Conservation (phyloP, 2,329 filamentous ascomycete genomes). For the Diaporthe vexans region DNA sequence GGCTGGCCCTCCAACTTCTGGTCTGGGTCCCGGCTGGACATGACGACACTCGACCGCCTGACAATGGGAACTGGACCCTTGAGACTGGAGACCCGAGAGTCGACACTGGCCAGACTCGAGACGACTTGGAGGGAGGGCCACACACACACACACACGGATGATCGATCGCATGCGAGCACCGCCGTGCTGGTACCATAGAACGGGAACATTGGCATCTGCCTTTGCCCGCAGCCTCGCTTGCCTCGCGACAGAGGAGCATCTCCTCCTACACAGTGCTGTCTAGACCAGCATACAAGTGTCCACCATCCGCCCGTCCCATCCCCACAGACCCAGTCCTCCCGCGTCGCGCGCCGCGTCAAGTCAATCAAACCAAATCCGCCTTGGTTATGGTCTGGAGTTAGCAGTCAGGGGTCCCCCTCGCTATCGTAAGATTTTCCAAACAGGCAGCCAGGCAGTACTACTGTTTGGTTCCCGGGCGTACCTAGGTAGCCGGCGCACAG, state of each 20-base stretch:
- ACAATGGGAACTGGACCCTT: slow-evolving; percentile 20
- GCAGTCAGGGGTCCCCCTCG: slow-evolving; percentile 27
- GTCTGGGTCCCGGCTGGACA: slow-evolving; percentile 20
- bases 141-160: neutral
- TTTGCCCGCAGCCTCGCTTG: slow-evolving; percentile 20
- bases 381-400: slow-evolving; percentile 10
- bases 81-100: slow-evolving; percentile 14
- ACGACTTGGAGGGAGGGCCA: neutral
- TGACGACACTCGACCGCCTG: slow-evolving; percentile 35
- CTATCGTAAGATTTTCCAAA: slow-evolving; percentile 30
- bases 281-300: neutral
- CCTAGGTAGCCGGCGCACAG: neutral
- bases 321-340: slow-evolving; percentile 30
- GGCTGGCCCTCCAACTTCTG: slow-evolving; percentile 17
- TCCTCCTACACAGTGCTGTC: neutral
- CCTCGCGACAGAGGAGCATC: slow-evolving; percentile 4
- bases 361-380: slow-evolving; percentile 30
- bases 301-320: slow-evolving; percentile 15
- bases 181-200: slow-evolving; percentile 21
- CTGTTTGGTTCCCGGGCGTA: neutral
- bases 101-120: slow-evolving; percentile 5
- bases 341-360: slow-evolving; percentile 30
- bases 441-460: slow-evolving; percentile 15
- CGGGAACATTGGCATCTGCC: slow-evolving; percentile 7
- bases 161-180: slow-evolving; percentile 31